These are phyloP conservation scores for Wickerhamomyces hampshirensis DNA, from an alignment of 805 yeast species.

Conservation along the genomic window DNA sequence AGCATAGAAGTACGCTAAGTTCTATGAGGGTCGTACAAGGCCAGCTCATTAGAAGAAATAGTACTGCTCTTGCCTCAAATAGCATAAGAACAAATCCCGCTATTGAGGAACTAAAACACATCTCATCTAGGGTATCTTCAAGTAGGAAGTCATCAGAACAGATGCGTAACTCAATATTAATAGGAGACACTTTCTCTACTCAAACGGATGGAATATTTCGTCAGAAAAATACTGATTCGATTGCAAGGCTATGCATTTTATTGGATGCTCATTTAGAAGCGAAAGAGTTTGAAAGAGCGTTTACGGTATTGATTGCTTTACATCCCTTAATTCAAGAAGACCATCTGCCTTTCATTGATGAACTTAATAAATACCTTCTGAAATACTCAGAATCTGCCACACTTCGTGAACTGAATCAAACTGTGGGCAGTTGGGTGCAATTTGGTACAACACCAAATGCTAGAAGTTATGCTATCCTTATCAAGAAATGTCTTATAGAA, in stretches of 20 bases:
- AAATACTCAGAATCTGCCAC: slow-evolving; percentile 30
- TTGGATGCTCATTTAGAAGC: slow-evolving; percentile 74
- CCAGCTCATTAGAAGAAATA: neutral
- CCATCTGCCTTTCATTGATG: slow-evolving; percentile 50
- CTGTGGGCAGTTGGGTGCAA: slow-evolving; percentile 31
- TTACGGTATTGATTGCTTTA: slow-evolving; percentile 57
- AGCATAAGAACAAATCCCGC: neutral
- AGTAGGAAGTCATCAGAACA: neutral
- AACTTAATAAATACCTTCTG: slow-evolving; percentile 60
- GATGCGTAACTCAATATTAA: slow-evolving; percentile 5
- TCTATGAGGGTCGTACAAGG: neutral
- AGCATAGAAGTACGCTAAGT: neutral
- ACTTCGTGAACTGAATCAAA: slow-evolving; percentile 39
- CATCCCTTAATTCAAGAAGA: slow-evolving; percentile 40
- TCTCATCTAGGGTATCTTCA: slow-evolving; percentile 1
- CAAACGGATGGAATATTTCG: slow-evolving; percentile 18
- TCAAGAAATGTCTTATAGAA: slow-evolving; percentile 26
- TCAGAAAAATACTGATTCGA: slow-evolving; percentile 42
- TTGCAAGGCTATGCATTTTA: slow-evolving; percentile 67
- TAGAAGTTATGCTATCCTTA: slow-evolving; percentile 55
- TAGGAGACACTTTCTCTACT: slow-evolving; percentile 18
- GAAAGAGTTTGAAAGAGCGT: slow-evolving; percentile 65
- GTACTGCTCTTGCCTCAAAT: slow-evolving; percentile 1
- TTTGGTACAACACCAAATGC: slow-evolving; percentile 42
- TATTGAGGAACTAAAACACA: slow-evolving; percentile 15